Evolutionary conservation across 1,284 basidiomycete genomes (phyloP), one percentile per base, ranked within the genome.

Genomic region (Heterobasidion annosum): DNA sequence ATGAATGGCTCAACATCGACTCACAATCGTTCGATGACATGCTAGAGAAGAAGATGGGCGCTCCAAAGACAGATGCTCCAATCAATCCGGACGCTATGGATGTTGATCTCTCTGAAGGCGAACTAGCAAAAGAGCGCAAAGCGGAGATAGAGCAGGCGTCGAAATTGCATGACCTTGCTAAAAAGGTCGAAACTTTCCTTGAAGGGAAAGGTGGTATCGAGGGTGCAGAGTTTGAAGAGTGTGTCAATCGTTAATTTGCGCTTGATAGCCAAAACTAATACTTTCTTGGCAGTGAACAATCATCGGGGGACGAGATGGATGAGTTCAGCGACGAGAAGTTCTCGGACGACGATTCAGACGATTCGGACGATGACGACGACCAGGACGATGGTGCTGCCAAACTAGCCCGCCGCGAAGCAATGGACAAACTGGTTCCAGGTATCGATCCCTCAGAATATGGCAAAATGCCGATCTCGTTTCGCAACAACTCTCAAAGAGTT

Each of bases 151-250:
- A 80, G 54, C 86, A 93, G 63, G 86, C 91, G 1, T 67, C 75
- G 15, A 82, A 79, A 54, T 69, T 98, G 47, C 81, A 83, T 61
- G 77, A 81, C 58, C 75, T 98, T 50, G 93, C 94, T 9, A 73
- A 79, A 58, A 91, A 92, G 67, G 90, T 98, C 0, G 85, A 91
- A 63, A 75, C 77, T 34, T 98, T 98, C 65, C 82, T 98, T 1
- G 85, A 93, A 61, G 92, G 89, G 1, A 72, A 93, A 65, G 94
- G 94, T 5, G 86, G 90, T 59, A 58, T 96, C 5, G 85, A 92
- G 61, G 94, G 94, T 1, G 94, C 92, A 0, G 70, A 77, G 58
- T 95, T 98, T 63, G 82, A 86, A 51, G 93, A 95, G 93, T 96
- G 69, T 64, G 89, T 72, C 45, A 53, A 16, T 9, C 10, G 10